Evolutionary conservation across 2,329 filamentous ascomycete genomes (phyloP).

Genomic region (Pezicula carpinea): DNA sequence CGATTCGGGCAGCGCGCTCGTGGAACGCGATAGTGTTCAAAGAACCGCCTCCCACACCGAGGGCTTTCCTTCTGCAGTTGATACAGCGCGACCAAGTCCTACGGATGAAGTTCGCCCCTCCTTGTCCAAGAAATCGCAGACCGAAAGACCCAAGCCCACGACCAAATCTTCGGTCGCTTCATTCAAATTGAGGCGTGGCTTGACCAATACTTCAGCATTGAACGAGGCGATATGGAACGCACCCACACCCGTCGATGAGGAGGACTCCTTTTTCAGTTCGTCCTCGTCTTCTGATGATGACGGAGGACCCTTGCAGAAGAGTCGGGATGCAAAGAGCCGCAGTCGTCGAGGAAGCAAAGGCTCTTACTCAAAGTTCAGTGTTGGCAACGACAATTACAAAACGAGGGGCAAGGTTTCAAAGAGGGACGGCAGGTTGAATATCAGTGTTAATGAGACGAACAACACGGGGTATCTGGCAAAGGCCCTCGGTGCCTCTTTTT

Average conservation of each 20-base stretch:
- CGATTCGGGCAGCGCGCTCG: too few relatives aligned
- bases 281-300: constrained; percentile 10
- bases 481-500: constrained; percentile 60
- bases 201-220: constrained; percentile 20
- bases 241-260: constrained; percentile 3
- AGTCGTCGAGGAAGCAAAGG: constrained; percentile 7
- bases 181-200: constrained; percentile 11
- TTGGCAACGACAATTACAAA: constrained; percentile 60
- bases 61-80: too few relatives aligned
- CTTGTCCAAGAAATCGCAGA: constrained; percentile 5
- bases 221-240: constrained; percentile 21
- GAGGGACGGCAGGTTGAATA: constrained; percentile 65
- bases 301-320: not conserved
- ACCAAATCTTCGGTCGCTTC: constrained; percentile 12
- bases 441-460: constrained; percentile 66
- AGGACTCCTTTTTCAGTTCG: not conserved
- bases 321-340: not conserved
- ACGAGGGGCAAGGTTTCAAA: constrained; percentile 62
- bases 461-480: constrained; percentile 71
- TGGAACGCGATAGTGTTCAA: too few relatives aligned
- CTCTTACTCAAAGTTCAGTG: constrained; percentile 48
- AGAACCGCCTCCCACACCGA: not conserved
- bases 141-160: constrained; percentile 18
- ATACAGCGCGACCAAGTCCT: not conserved
- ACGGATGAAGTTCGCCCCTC: not conserved